Conservation (phyloP, 129 eudicot species). For the Lactuca saligna region DNA sequence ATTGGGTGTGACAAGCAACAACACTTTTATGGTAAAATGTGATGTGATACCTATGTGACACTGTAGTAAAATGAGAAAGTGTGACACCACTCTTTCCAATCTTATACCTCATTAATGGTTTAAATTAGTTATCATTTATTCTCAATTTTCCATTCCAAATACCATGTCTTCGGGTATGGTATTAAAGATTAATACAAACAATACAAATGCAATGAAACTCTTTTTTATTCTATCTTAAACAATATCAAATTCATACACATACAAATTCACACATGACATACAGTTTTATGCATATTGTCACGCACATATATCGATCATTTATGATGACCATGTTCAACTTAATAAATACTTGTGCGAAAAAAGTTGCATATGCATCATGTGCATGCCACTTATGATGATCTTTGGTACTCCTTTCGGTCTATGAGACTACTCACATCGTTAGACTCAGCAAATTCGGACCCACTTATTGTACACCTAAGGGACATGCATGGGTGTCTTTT, state of each 20-base stretch:
- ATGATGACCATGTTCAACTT: constrained; percentile 25
- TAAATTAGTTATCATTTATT: background rate
- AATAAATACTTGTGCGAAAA: constrained; percentile 25
- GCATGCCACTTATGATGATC: constrained; percentile 27
- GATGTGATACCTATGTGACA: too few relatives aligned
- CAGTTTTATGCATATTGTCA: background rate
- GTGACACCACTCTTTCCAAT: too few relatives aligned
- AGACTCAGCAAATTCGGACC: constrained; percentile 26
- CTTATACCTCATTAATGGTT: too few relatives aligned
- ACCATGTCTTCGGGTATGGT: too few relatives aligned
- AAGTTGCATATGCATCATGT: constrained; percentile 27
- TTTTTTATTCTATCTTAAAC: background rate
- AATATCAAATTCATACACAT: background rate
- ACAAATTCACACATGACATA: background rate
- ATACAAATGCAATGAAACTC: background rate
- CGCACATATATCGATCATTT: constrained; percentile 23
- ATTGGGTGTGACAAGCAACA: too few relatives aligned
- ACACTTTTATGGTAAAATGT: too few relatives aligned
- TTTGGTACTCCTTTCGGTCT: constrained; percentile 27
- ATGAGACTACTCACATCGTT: constrained; percentile 18
- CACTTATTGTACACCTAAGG: constrained; percentile 12
- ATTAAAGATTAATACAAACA: too few relatives aligned
- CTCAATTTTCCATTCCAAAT: background rate
- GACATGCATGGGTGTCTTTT: background rate
- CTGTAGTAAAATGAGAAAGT: too few relatives aligned